Evolutionary conservation across 2,329 filamentous ascomycete species (phyloP), one percentile per base, ranked within the genome.

Genomic region (Cladobotryum protrusum): DNA sequence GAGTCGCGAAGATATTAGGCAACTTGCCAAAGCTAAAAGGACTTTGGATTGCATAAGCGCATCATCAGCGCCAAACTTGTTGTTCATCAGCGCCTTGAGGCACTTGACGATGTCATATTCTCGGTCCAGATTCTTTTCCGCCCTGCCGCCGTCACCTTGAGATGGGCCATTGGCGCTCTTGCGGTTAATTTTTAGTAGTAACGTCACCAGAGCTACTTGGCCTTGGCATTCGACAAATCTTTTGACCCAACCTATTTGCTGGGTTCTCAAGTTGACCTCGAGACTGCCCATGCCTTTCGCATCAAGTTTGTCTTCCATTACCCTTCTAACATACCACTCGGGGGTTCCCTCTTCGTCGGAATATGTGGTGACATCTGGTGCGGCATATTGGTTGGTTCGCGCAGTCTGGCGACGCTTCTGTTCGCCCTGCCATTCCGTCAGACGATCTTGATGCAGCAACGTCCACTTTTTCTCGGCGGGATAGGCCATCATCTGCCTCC

Each of bases 61-160:
- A 77, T 99, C 91, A 65, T 99, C 93, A 54, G 93, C 93, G 54
- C 93, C 93, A 67, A 95, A 97, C 67, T 96, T 96, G 79, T 96
- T 99, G 81, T 99, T 99, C 87, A 97, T 95, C 51, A 97, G 72
- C 32, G 91, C 90, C 74, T 97, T 97, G 52, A 99, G 72, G 72
- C 93, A 97, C 72, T 99, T 99, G 65, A 96, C 83, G 55, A 99
- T 96, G 64, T 97, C 93, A 66, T 97, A 97, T 71, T 96, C 91
- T 58, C 87, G 83, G 63, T 96, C 91, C 45, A 93, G 76, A 63
- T 92, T 88, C 66, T 87, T 89, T 60, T 95, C 89, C 51, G 65
- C 73, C 63, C 67, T 81, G 45, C 73, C 69, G 48, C 74, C 73
- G 39, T 79, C 74, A 5, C 82, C 79, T 19, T 81, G 79, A 3